Evolutionary conservation across 257 asterid genomes (phyloP), one percentile per base, ranked within the genome.

Genomic region (Penstemon davidsonii): DNA sequence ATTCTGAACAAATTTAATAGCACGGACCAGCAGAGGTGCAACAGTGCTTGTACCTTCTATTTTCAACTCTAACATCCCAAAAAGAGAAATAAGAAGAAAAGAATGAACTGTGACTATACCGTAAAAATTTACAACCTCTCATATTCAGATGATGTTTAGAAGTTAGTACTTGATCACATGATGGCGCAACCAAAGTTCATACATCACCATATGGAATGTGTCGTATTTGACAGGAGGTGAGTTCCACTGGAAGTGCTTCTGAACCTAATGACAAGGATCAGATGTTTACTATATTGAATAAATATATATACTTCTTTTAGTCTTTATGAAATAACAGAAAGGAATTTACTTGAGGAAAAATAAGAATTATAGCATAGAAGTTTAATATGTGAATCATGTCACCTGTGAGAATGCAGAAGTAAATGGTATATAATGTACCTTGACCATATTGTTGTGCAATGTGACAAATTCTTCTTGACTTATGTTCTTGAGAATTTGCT

Each of bases 171-270:
- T 94, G 83, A 94, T 70, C 66, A 91, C 90, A 58, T 85, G 88
- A 78, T 83, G 97, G 5, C 99, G 96, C 67, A 91, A 66, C 99
- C 99, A 94, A 51, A 94, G 96, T 33, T 94, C 99, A 52, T 94
- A 94, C 96, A 94, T 91, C 46, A 94, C 84, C 99, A 91, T 88
- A 69, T 94, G 97, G 82, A 94, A 94, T 5, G 97, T 87, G 39
- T 94, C 99, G 5, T 80, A 82, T 42, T 72, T 78, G 54, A 76
- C 33, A 4, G 97, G 90, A 60, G 96, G 99, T 5, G 96, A 59
- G 83, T 94, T 94, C 97, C 99, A 94, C 57, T 83, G 96, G 83
- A 88, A 88, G 75, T 93, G 99, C 82, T 87, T 87, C 82, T 90
- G 96, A 51, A 91, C 84, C 99, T 93, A 86, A 46, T 8, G 51